phyloP scores from a whole-genome alignment of 805 yeast genomes.

The Candida tibetensis region DNA sequence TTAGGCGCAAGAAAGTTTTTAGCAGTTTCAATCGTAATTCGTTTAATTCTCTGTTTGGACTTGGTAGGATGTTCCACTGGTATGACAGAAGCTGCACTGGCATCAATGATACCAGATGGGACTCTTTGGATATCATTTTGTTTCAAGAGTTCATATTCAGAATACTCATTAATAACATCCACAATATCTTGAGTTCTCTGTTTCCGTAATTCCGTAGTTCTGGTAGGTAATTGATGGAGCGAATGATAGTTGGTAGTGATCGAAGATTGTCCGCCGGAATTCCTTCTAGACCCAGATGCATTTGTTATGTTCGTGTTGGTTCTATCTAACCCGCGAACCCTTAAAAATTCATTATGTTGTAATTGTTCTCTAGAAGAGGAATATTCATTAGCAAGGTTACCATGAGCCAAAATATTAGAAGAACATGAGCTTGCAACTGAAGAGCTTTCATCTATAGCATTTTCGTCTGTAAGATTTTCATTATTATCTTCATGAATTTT shows the following conservation, averaged over 20 bases:
- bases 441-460: not conserved
- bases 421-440: conserved; percentile 3
- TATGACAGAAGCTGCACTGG: conserved; percentile 10
- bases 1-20: conserved; percentile 67
- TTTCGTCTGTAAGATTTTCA: not conserved
- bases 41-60: conserved; percentile 1
- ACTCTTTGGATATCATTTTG: conserved; percentile 18
- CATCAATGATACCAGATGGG: conserved; percentile 15
- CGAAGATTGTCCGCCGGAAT: conserved; percentile 7
- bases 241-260: conserved; percentile 13
- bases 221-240: conserved; percentile 13
- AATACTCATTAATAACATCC: conserved; percentile 44
- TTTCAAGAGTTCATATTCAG: conserved; percentile 41
- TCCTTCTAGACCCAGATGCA: conserved; percentile 6
- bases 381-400: too few species aligned
- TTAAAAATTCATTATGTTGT: conserved; percentile 23
- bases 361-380: conserved; percentile 3
- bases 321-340: conserved; percentile 9
- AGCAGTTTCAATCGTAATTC: conserved; percentile 1
- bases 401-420: not conserved
- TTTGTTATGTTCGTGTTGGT: conserved; percentile 8
- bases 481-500: conserved; percentile 3
- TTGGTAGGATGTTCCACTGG: not conserved
- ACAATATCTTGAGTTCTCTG: conserved; percentile 32
- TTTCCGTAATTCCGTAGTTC: conserved; percentile 24